Evolutionary conservation across 371 early-diverging fungal species (phyloP), one percentile per base, ranked within the genome.

Genomic region (Conidiobolus incongruus): DNA sequence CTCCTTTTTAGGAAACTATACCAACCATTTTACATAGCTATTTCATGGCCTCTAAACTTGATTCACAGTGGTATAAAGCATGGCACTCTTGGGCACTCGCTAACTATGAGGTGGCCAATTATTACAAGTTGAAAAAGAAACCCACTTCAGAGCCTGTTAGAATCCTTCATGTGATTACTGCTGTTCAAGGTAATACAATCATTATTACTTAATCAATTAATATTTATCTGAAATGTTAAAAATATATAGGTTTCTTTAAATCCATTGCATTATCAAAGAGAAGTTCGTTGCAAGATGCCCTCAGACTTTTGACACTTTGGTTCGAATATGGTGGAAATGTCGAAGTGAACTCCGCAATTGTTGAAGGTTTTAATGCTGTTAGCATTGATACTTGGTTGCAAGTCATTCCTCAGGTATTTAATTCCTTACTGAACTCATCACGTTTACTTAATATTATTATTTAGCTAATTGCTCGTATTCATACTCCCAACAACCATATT

Each of bases 81-180:
- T 95, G 96, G 95, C 96, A 97, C 52, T 72, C 86, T n/a, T 90
- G 89, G 84, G 96, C 95, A 2, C 59, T 94, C 19, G 77, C 83
- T 6, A 92, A 97, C 55, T 90, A 86, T 53, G 89, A 91, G 43
- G 87, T 81, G 40, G 69, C 90, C 31, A 68, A 75, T 32, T 65
- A 70, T 42, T 71, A 75, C 44, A 86, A 90, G 40, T 35, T 28
- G 34, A 11, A 47, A 38, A 61, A 56, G 51, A 50, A 47, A 23
- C 48, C 50, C 2, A 49, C 45, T 22, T 42, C 52, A 20, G 48
- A 20, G 34, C 51, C n/a, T 48, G 13, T 21, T 38, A 38, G 19
- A 43, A 47, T 35, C 17, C 24, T 15, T 21, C 40, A 62, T 34
- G 53, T 62, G 2, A 51, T 62, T 21, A 60, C 62, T 6, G 58